phyloP scores from a whole-genome alignment of 306 rosid species.

The Prunus kanzakura region DNA sequence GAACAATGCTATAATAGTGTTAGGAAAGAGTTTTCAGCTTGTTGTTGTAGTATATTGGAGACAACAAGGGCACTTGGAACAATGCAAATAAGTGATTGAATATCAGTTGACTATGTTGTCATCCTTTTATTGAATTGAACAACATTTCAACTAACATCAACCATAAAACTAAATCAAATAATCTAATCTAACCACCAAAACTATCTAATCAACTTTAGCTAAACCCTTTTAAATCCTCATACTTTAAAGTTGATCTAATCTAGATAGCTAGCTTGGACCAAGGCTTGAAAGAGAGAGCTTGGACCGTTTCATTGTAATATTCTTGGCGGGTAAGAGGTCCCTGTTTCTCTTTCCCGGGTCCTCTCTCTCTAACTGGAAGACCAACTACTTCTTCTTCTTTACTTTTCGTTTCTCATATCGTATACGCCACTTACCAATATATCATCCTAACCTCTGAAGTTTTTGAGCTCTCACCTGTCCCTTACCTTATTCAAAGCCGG shows the following conservation, averaged over 20 bases:
- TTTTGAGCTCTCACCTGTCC: neutral
- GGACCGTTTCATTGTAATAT: constrained; percentile 1
- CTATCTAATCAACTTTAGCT: no score
- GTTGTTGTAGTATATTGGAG: neutral
- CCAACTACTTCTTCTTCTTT: constrained; percentile 23
- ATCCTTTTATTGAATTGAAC: neutral
- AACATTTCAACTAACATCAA: constrained; percentile 10
- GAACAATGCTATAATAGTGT: no score
- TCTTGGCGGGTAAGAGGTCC: constrained; percentile 24
- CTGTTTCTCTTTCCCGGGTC: constrained; percentile 23
- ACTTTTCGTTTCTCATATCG: constrained; percentile 2
- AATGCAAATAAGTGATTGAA: no score
- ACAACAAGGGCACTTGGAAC: neutral
- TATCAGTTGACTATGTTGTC: neutral
- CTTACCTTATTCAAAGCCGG: constrained; percentile 2
- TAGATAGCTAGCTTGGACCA: no score
- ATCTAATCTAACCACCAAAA: no score
- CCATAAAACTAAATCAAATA: neutral
- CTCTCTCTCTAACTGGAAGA: constrained; percentile 17
- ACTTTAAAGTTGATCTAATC: no score
- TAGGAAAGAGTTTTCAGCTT: neutral
- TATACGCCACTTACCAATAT: neutral
- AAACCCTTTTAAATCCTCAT: no score
- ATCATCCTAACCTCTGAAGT: no score
- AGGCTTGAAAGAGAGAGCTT: neutral